Evolutionary conservation across 164 flowering plant genomes (phyloP), one percentile per base, ranked within the genome.

Genomic region (Umbellularia californica): DNA sequence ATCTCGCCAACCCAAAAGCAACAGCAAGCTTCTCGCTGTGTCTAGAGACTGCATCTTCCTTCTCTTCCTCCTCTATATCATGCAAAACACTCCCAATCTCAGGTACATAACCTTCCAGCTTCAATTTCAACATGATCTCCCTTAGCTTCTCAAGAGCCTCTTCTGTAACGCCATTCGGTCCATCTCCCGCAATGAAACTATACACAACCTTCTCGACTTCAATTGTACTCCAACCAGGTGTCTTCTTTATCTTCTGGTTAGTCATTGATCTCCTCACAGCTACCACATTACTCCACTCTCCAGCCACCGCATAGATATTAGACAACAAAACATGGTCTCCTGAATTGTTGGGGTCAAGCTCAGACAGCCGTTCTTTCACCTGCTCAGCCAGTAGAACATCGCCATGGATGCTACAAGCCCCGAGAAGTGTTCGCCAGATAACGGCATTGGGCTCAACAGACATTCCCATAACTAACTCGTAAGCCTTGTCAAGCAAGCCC

Each of bases 1-100:
- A 71, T 78, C 86, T 87, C 6, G 83, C 70, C 79, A 90, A 75
- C 67, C 87, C 95, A 79, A 88, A 89, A 70, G 94, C 94, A 67
- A 90, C 85, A 17, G 92, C 96, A 72, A 88, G 85, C 77, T 91
- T 91, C 82, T 91, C 94, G 50, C 92, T 88, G 78, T 90, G 96
- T 75, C 77, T 73, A 28, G 82, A 74, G 28, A 88, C 82, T 12
- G 91, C 83, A 73, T 84, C 83, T 81, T 88, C 91, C 77, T 90
- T 91, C 67, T 90, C 94, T 77, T 91, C 94, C 27, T 86, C 91
- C 74, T 90, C 89, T 68, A 90, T 80, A 77, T 90, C 94, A 80
- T 87, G 89, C 77, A 87, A 78, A 71, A 89, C 93, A 75, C 81
- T 82, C n/a, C 76, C 74, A 66, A 82, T 76, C 80, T 85, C 86